Evolutionary conservation across 2,329 filamentous ascomycete species (phyloP).

Genomic region (Colletotrichum australisinense): DNA sequence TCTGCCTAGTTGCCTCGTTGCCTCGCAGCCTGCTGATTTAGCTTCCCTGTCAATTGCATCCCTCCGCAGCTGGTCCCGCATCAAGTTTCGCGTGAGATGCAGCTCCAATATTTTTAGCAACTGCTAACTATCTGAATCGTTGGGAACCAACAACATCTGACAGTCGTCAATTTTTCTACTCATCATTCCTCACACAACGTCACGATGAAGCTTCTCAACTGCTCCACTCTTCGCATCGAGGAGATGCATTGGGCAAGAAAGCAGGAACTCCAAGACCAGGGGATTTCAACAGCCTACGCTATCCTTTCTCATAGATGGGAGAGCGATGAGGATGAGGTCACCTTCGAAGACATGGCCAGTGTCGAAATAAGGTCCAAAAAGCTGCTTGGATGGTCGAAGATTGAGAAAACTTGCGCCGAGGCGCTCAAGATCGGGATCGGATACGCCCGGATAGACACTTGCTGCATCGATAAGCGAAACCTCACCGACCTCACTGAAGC

Average conservation of each 20-base stretch:
- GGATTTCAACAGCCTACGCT: neutral
- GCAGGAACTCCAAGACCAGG: neutral
- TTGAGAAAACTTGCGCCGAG: neutral
- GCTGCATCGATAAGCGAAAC: neutral
- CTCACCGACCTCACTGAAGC: neutral
- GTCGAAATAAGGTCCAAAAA: neutral
- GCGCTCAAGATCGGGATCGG: neutral
- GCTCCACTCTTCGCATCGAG: neutral
- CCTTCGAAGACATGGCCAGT: neutral
- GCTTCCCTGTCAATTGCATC: too few species aligned
- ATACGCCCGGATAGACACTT: slow-evolving; percentile 18
- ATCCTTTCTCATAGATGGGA: neutral
- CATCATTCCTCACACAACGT: neutral
- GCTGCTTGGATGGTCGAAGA: neutral
- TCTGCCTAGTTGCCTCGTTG: too few species aligned
- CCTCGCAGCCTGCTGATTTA: too few species aligned
- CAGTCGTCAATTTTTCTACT: too few species aligned
- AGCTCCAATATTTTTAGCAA: accelerated
- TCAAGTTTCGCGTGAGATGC: too few species aligned
- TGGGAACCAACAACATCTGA: too few species aligned
- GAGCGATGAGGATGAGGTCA: neutral
- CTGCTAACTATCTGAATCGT: too few species aligned
- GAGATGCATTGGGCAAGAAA: neutral
- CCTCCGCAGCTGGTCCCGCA: too few species aligned
- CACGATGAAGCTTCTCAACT: neutral